A percentile compares a stretch with the other conserved stretches of the same genome.
These are phyloP conservation scores for Babesia bovis DNA, from an alignment of 169 alveolate genomes.

Conservation along the genomic window DNA sequence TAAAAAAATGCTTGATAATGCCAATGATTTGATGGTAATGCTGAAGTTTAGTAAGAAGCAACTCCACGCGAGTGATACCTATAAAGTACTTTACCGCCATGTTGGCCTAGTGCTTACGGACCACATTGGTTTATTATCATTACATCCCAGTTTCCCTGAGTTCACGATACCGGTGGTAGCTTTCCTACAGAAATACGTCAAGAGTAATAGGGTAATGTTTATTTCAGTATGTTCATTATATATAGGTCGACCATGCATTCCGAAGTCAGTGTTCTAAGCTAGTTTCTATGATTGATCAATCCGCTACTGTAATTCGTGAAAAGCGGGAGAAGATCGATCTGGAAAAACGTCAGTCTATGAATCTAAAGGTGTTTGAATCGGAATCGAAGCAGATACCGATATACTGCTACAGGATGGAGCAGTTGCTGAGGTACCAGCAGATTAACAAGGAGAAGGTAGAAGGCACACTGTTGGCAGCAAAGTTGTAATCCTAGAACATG, in stretches of 20 bases:
- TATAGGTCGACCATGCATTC: conserved; percentile 34
- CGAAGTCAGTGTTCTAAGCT: conserved; percentile 16
- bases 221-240: neutral
- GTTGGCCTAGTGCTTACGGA: conserved; percentile 44
- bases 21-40: conserved; percentile 57
- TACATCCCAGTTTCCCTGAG: conserved; percentile 68
- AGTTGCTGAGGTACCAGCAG: conserved; percentile 40
- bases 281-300: conserved; percentile 40
- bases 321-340: conserved; percentile 21
- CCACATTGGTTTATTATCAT: conserved; percentile 54
- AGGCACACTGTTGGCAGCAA: conserved; percentile 29
- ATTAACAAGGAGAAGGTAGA: conserved; percentile 52
- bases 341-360: conserved; percentile 1
- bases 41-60: conserved; percentile 39
- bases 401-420: conserved; percentile 32
- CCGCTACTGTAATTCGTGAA: conserved; percentile 21
- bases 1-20: conserved; percentile 31
- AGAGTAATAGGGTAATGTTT: conserved; percentile 7
- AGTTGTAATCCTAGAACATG: too few relatives aligned
- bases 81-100: conserved; percentile 30
- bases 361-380: conserved; percentile 22
- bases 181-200: conserved; percentile 30
- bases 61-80: conserved; percentile 30
- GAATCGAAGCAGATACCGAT: conserved; percentile 29
- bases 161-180: conserved; percentile 29